Conservation (phyloP, 805 yeast genomes). For the Kazachstania psychrophila region DNA sequence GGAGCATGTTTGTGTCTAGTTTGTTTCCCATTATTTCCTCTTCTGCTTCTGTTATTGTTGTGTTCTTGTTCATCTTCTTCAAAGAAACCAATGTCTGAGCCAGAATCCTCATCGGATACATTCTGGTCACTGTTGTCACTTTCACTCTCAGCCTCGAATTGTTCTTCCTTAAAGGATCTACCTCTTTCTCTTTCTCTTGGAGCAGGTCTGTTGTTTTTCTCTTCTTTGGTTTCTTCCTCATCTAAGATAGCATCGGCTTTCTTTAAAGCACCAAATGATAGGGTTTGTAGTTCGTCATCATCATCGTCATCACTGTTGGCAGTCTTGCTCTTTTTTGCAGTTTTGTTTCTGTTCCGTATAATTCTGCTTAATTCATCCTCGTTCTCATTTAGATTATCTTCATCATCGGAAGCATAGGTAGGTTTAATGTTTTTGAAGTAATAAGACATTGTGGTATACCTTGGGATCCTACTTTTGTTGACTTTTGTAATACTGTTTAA, state of each 20-base stretch:
- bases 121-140: constrained; percentile 7
- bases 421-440: constrained; percentile 28
- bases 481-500: too few species aligned
- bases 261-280: constrained; percentile 60
- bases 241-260: constrained; percentile 40
- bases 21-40: constrained; percentile 20
- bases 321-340: constrained; percentile 3
- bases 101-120: constrained; percentile 12
- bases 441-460: constrained; percentile 28
- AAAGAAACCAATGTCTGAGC: constrained; percentile 31
- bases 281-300: constrained; percentile 40
- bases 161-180: constrained; percentile 9
- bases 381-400: constrained; percentile 19
- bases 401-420: constrained; percentile 24
- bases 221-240: constrained; percentile 30
- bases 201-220: constrained; percentile 1
- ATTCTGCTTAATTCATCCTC: constrained; percentile 19
- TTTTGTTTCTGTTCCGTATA: constrained; percentile 33
- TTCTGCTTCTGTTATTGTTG: neutral
- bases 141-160: constrained; percentile 5
- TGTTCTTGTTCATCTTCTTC: constrained; percentile 29
- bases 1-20: constrained; percentile 85
- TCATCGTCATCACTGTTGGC: constrained; percentile 14
- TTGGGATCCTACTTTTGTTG: too few species aligned
- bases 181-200: constrained; percentile 4